Conservation (phyloP, 495 filamentous ascomycete species). For the Neurospora cerealis region DNA sequence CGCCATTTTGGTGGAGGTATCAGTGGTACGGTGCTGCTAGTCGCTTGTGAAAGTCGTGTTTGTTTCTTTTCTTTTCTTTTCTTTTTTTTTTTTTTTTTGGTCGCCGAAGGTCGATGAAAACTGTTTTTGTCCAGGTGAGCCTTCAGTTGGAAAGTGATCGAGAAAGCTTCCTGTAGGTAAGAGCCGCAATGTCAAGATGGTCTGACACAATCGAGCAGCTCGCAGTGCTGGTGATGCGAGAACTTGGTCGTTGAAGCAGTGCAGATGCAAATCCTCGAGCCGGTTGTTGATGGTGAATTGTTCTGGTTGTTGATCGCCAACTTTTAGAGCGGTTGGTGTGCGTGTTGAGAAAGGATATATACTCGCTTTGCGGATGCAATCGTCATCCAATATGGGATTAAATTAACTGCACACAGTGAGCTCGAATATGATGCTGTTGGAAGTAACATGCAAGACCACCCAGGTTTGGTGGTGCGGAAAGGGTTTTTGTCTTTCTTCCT, state of each 20-base stretch:
- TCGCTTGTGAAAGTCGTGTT: background rate
- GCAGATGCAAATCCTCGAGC: background rate
- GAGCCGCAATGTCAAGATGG: background rate
- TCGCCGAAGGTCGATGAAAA: background rate
- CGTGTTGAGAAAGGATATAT: background rate
- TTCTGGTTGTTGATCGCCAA: background rate
- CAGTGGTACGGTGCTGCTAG: background rate
- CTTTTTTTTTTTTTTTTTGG: background rate
- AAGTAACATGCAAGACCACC: background rate
- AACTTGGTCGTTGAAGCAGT: background rate
- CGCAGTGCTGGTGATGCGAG: background rate
- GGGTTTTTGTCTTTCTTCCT: background rate
- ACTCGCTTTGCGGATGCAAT: background rate
- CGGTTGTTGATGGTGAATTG: background rate
- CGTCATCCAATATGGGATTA: background rate
- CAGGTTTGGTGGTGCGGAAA: background rate
- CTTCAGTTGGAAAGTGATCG: background rate
- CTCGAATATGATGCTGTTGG: background rate
- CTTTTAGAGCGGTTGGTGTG: background rate
- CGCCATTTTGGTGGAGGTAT: conserved; percentile 20
- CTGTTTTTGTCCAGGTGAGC: background rate
- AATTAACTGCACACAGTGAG: background rate
- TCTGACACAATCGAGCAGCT: background rate
- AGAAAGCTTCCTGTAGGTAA: background rate
- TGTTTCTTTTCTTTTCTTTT: background rate